These are phyloP conservation scores for Artemisia argyi DNA, from an alignment of 129 eudicot genomes.

Conservation along the genomic window DNA sequence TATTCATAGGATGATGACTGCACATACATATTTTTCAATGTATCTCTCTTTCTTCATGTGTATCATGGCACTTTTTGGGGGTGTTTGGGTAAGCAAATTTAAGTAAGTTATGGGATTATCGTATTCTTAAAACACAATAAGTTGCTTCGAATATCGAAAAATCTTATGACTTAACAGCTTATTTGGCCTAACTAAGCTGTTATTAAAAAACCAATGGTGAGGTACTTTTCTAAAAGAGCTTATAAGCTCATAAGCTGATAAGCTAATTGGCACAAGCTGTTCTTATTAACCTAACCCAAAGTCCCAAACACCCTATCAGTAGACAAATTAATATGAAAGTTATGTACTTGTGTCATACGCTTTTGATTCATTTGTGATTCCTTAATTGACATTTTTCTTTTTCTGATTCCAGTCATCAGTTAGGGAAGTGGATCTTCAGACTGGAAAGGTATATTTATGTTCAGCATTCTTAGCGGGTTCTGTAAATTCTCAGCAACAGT, in stretches of 20 bases:
- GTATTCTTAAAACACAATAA: too few relatives aligned
- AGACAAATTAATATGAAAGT: not conserved
- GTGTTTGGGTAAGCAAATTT: too few relatives aligned
- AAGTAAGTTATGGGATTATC: too few relatives aligned
- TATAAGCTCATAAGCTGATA: too few relatives aligned
- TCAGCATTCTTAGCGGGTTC: slow-evolving; percentile 17
- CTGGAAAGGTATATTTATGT: slow-evolving; percentile 67
- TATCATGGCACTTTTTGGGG: not conserved
- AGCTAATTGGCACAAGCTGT: too few relatives aligned
- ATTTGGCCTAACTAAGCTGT: too few relatives aligned
- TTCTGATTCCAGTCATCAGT: slow-evolving; percentile 75
- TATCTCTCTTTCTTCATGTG: not conserved
- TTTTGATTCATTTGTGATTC: slow-evolving; percentile 15
- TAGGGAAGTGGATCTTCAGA: slow-evolving; percentile 68
- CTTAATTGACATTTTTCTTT: slow-evolving; percentile 18
- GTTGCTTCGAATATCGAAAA: too few relatives aligned
- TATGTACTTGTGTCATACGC: not conserved
- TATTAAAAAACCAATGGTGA: too few relatives aligned
- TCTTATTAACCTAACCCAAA: too few relatives aligned
- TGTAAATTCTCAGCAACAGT: not conserved
- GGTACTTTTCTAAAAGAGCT: too few relatives aligned
- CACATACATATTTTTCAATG: not conserved
- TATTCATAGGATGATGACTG: not conserved
- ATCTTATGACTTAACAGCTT: too few relatives aligned
- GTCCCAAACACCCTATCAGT: not conserved